Conservation (phyloP, 495 filamentous ascomycete species). For the Penicillium manginii region DNA sequence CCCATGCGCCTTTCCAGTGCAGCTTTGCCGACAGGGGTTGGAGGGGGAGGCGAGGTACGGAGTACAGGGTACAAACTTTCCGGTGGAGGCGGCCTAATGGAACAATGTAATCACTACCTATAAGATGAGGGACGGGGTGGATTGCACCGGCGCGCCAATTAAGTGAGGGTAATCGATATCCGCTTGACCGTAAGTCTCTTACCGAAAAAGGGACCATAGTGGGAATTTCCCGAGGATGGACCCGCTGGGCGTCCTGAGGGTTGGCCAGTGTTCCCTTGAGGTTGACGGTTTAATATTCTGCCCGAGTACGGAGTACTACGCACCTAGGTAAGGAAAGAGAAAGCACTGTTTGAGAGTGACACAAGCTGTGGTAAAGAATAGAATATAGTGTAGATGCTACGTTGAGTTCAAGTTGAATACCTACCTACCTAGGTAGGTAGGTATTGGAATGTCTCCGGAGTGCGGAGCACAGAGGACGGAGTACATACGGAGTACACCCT, state of each 20-base stretch:
- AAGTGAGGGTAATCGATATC: constrained; percentile 2
- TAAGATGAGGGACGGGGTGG: neutral
- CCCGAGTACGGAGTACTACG: too few relatives aligned
- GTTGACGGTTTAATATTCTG: neutral
- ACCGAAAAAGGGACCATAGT: constrained; percentile 9
- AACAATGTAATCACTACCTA: constrained; percentile 10
- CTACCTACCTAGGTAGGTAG: too few relatives aligned
- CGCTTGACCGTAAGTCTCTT: constrained; percentile 14
- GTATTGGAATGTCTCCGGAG: too few relatives aligned
- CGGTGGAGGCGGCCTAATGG: constrained; percentile 7
- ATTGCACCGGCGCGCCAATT: neutral
- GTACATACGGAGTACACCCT: too few relatives aligned
- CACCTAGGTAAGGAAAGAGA: too few relatives aligned
- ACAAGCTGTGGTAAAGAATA: too few relatives aligned
- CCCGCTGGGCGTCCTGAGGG: constrained; percentile 5
- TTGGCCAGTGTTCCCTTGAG: neutral
- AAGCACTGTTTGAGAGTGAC: too few relatives aligned
- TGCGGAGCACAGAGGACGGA: too few relatives aligned
- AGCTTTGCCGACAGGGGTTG: neutral
- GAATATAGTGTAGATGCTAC: too few relatives aligned
- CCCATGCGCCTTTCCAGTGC: neutral
- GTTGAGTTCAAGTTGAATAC: too few relatives aligned
- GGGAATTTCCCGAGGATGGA: constrained; percentile 22
- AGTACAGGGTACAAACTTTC: constrained; percentile 8
- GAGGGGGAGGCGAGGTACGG: neutral